These are phyloP conservation scores for Apiospora koreana DNA, from an alignment of 2,329 filamentous ascomycete genomes.

Conservation along the genomic window DNA sequence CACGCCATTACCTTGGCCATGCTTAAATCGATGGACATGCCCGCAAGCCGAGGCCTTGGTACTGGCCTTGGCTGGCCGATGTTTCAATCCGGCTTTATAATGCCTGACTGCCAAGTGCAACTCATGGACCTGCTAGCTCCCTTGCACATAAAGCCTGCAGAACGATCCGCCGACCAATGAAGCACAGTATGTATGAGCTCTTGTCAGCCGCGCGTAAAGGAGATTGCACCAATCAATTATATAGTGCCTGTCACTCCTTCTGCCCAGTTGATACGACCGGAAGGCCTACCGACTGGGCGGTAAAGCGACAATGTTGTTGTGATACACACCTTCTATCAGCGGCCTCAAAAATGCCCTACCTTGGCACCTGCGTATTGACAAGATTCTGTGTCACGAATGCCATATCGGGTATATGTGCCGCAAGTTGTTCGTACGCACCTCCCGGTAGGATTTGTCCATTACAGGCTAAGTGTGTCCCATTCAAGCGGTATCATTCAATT, in stretches of 20 bases:
- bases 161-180: neutral
- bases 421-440: neutral
- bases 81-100: neutral
- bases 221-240: conserved; percentile 2
- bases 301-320: neutral
- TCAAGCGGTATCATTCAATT: neutral
- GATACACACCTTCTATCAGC: neutral
- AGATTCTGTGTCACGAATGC: neutral
- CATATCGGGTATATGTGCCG: conserved; percentile 1
- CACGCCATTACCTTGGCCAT: neutral
- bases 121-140: neutral
- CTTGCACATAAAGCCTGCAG: neutral
- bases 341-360: conserved; percentile 3
- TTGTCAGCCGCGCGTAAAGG: neutral
- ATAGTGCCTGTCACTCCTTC: neutral
- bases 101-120: neutral
- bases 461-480: neutral
- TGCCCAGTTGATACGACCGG: neutral
- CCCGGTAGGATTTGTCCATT: neutral
- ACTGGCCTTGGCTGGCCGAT: neutral
- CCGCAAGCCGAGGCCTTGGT: neutral
- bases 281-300: neutral
- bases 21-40: neutral
- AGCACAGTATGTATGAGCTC: neutral
- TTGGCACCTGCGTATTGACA: neutral